Conservation (phyloP, 345 rosid genomes). For the Corymbia maculata region DNA sequence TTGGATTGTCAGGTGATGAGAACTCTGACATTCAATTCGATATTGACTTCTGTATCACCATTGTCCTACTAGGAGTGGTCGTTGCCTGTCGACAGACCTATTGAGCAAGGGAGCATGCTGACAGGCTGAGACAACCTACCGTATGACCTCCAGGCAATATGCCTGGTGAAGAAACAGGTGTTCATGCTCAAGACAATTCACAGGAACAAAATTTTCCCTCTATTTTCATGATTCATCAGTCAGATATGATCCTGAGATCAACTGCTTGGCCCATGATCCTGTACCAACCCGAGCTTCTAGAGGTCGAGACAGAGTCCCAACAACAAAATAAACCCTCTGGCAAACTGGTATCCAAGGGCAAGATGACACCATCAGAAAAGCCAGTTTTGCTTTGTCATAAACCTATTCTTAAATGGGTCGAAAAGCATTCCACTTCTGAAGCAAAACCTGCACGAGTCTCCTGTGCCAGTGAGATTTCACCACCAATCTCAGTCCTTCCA, state of each 20-base stretch:
- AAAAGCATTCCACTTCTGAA: neutral
- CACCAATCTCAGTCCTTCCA: neutral
- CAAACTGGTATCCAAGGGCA: neutral
- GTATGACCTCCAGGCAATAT: neutral
- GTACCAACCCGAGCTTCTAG: neutral
- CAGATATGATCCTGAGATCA: neutral
- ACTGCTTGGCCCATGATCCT: neutral
- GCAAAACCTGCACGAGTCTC: neutral
- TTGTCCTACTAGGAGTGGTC: neutral
- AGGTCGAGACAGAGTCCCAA: neutral
- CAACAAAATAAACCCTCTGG: neutral
- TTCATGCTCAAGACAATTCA: neutral
- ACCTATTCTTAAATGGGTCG: too few relatives aligned
- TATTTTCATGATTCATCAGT: neutral
- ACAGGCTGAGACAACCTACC: neutral
- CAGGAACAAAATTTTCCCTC: accelerated
- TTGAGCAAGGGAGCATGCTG: neutral
- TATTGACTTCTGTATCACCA: neutral
- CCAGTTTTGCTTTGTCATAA: neutral
- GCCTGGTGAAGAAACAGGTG: neutral
- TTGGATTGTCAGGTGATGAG: neutral
- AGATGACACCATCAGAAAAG: neutral
- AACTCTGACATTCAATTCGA: neutral
- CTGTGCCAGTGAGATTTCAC: neutral
- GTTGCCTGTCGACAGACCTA: neutral